Evolutionary conservation across 2,329 filamentous ascomycete genomes (phyloP).

Genomic region (Claviceps sp.): DNA sequence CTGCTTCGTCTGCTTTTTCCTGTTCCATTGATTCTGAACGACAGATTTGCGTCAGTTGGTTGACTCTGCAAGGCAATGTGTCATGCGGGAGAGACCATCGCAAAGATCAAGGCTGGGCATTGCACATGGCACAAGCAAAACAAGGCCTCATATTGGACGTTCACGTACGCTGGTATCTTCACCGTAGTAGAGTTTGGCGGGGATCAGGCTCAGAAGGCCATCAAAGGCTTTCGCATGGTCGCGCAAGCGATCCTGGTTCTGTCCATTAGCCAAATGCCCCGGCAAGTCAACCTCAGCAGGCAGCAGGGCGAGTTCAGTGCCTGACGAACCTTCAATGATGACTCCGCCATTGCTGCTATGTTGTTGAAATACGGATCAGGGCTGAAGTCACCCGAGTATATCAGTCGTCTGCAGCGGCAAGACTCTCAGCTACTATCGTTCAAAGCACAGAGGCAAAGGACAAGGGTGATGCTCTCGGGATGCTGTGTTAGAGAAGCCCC

Average conservation of each 20-base stretch:
- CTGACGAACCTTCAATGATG: slow-evolving; percentile 33
- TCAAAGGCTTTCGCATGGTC: slow-evolving; percentile 64
- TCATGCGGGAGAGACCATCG: not conserved
- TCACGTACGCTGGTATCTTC: slow-evolving; percentile 67
- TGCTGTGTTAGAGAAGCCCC: not conserved
- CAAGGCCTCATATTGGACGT: not conserved
- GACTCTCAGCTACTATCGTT: not conserved
- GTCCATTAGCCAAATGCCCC: slow-evolving; percentile 6
- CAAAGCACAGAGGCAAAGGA: not conserved
- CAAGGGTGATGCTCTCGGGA: not conserved
- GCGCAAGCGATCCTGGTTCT: slow-evolving; percentile 39
- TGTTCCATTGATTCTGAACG: slow-evolving; percentile 73
- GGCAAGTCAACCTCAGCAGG: slow-evolving; percentile 1
- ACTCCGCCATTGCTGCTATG: slow-evolving; percentile 26
- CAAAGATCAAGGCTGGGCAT: not conserved
- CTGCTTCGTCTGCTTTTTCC: slow-evolving; percentile 91
- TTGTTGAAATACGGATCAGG: not conserved
- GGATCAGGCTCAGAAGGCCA: slow-evolving; percentile 74
- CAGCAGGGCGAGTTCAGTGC: slow-evolving; percentile 16
- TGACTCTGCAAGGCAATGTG: not conserved
- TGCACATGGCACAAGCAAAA: not conserved
- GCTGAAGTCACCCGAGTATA: not conserved
- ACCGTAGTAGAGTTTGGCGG: slow-evolving; percentile 81
- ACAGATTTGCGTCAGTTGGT: not conserved
- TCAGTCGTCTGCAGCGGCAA: not conserved